Base-by-base conservation (phyloP, 129 eudicot species). In the Artemisia annua region DNA sequence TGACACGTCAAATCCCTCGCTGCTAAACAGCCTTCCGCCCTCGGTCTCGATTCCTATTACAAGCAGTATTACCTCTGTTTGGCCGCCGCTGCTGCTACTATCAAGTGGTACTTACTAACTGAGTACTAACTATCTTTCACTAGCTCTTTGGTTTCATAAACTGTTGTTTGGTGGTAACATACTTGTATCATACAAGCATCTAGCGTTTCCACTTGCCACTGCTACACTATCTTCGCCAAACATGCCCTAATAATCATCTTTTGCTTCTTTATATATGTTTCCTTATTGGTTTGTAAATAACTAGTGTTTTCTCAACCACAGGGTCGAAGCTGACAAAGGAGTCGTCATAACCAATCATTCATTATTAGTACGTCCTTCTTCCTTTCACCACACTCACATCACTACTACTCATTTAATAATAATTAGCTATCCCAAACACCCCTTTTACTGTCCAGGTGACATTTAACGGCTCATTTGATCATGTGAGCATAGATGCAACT, bases 241-340 rank as follows among this genome's bases (percentile, higher is more conserved):
- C 30, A 28, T 3, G 0, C 28, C 28, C 28, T 26, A 26, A 26
- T 26, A 26, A 26, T 26, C 28, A 26, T 26, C 2, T 2, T 26
- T 2, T 28, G 30, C 30, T 28, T 28, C 30, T 28, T 28, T 28
- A 28, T 28, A 20, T 20, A 20, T 20, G 30, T 28, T 28, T 3
- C 30, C 3, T 28, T 28, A 4, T 3, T 28, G 3, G 30, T 28
- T 28, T 28, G 3, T 30, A 30, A 30, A 4, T 43, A 49, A 46
- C 70, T 60, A 20, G n/a, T n/a, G 67, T 64, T 76, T 63, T 77
- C 70, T 79, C 73, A 22, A 79, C 60, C 78, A 61, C 89, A 94
- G 99, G 99, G 83, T 80, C 54, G 99, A 95, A 86, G 88, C 97
- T 77, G 99, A 95, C 83, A 95, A 95, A 75, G 99, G 99, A 53